Base-by-base conservation (phyloP, 805 yeast genomes). In the Candida maesae region DNA sequence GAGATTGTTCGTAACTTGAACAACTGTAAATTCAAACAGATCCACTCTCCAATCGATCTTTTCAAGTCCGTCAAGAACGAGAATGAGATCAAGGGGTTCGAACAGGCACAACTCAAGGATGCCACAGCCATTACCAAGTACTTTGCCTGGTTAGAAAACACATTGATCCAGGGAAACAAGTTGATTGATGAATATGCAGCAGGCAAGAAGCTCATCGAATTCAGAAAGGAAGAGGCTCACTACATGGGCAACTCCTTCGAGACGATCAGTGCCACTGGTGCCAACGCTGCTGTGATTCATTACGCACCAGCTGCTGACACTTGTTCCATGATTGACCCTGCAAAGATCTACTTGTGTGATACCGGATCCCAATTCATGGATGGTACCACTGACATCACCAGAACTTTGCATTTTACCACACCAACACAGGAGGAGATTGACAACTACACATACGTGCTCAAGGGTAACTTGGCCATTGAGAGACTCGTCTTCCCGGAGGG, bases 341-440 rank as follows among this genome's bases (percentile, higher is more conserved):
- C 73, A 16, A 75, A 81, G 42, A 74, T 89, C 2, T 89, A 83
- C 51, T 67, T 93, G 47, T 69, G 86, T 45, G 99, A 93, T 61
- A 78, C 95, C 2, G 99, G 99, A 4, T 86, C 93, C 1, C 99
- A 93, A 55, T 91, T 77, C 57, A 60, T 83, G 17, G 96, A 90
- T 56, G 99, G 99, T 10, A 93, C 99, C 0, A 93, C 99, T 0
- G 99, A 93, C 59, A 87, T 91, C 20, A 93, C 99, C 1, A 74
- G 99, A 53, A 88, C 97, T 0, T 63, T 79, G 36, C 91, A 86
- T 59, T 83, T 88, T 58, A 56, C 64, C 1, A 60, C 63, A 2
- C 86, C 91, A 13, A 54, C 74, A 0, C 53, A 51, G 14, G 84
- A 83, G 47, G 82, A 83, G 57, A 69, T 65, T 26, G 73, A 71